Conservation (phyloP, 2,329 filamentous ascomycete genomes). For the Corinectria fuckeliana region DNA sequence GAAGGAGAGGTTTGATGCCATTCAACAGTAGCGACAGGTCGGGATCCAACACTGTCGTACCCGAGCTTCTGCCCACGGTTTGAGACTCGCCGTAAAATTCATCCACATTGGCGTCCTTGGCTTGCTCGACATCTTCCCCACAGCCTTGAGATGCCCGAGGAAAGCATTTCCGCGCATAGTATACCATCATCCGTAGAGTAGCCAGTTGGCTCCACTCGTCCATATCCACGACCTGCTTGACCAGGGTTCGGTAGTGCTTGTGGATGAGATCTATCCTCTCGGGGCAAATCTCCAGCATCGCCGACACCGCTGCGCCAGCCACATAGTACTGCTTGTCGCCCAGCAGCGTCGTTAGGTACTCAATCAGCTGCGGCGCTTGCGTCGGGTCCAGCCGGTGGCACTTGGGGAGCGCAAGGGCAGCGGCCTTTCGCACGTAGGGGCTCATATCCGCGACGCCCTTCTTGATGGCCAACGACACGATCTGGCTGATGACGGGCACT, state of each 20-base stretch:
- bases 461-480: slow-evolving; percentile 94
- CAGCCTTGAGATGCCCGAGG: slow-evolving; percentile 70
- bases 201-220: slow-evolving; percentile 97
- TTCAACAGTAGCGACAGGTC: slow-evolving; percentile 85
- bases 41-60: slow-evolving; percentile 68
- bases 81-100: slow-evolving; percentile 81
- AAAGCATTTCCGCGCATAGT: slow-evolving; percentile 88
- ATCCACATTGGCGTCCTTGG: slow-evolving; percentile 55
- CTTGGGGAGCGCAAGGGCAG: slow-evolving; percentile 92
- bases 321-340: slow-evolving; percentile 96
- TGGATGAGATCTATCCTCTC: slow-evolving; percentile 89
- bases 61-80: slow-evolving; percentile 53
- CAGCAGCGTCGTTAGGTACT: slow-evolving; percentile 78
- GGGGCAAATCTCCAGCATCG: slow-evolving; percentile 89
- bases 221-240: slow-evolving; percentile 96
- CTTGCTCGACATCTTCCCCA: slow-evolving; percentile 48
- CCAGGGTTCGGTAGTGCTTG: slow-evolving; percentile 82
- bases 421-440: slow-evolving; percentile 88
- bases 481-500: slow-evolving; percentile 98
- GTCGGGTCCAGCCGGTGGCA: slow-evolving; percentile 90
- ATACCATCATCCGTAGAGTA: slow-evolving; percentile 79
- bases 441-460: slow-evolving; percentile 94
- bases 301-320: slow-evolving; percentile 88
- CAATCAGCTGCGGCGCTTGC: slow-evolving; percentile 83
- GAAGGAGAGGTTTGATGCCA: slow-evolving; percentile 81